Base-by-base conservation (phyloP, 1,284 basidiomycete species). In the Moesziomyces sp. region DNA sequence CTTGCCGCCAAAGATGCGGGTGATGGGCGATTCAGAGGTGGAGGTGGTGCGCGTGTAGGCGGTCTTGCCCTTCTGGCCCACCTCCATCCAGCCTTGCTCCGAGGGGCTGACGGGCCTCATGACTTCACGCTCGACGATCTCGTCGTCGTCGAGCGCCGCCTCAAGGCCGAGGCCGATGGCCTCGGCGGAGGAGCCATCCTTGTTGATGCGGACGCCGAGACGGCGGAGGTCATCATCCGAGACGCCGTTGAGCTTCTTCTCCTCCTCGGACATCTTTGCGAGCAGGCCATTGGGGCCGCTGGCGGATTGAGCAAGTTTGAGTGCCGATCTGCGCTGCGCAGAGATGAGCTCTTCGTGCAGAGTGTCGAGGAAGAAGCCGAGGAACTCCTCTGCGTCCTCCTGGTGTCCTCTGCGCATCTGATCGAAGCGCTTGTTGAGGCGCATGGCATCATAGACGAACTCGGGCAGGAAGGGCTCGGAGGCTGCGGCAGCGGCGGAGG, bases 301-400 rank as follows among this genome's bases (percentile, higher is more conserved):
- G 2, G 63, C 69, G 87, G 86, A 49, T 82, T 84, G 71, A 10
- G 76, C 73, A 3, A 79, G 68, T 35, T 81, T 77, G 54, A 77
- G 60, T 46, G 83, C 77, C 14, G 78, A 75, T 24, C 76, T 62
- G 21, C 88, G 85, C 46, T 89, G 86, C 6, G 95, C 86, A 1
- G 88, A 87, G 5, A 93, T 86, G 16, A 98, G 85, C 85, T 99
- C 96, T 81, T 99, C 96, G 84, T 97, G 94, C 3, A 99, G 87
- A 0, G 94, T 93, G 83, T 97, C 94, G 46, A 98, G 87, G 86
- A 94, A 95, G 86, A 97, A 97, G 10, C 96, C 95, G n/a, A 98
- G 87, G 85, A 97, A 99, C 85, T 99, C 96, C 85, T 99, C 95
- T 0, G 96, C 96, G 69, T 99, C 96, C 85, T 99, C 96, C 86